Percentiles rank a stretch among this genome's conserved stretches.
Evolutionary conservation across 805 yeast genomes (phyloP).

Genomic region (Candida maltosa): DNA sequence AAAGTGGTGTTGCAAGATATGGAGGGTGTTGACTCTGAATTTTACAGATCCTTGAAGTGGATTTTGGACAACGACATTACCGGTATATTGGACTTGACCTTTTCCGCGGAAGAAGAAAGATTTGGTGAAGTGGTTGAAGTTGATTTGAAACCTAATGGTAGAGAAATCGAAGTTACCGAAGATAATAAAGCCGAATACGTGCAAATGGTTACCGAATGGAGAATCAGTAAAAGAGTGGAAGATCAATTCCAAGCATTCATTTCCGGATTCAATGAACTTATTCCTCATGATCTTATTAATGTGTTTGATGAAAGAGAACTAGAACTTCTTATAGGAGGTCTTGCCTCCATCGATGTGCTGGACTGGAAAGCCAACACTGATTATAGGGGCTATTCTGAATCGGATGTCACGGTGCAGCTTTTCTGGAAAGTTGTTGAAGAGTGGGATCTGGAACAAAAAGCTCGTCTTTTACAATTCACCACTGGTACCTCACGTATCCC

Average conservation of each 20-base stretch:
- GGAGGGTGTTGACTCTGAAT: constrained; percentile 98
- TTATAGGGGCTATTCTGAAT: constrained; percentile 95
- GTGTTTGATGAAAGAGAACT: constrained; percentile 97
- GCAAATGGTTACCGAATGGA: constrained; percentile 94
- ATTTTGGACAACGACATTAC: constrained; percentile 92
- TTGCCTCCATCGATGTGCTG: constrained; percentile 95
- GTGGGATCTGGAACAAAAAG: constrained; percentile 97
- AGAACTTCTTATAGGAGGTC: constrained; percentile 95
- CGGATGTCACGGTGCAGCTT: constrained; percentile 97
- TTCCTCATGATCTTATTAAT: constrained; percentile 93
- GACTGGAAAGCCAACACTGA: constrained; percentile 99
- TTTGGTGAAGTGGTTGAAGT: constrained; percentile 90
- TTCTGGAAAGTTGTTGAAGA: constrained; percentile 92
- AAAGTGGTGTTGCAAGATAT: constrained; percentile 93
- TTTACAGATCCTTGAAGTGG: constrained; percentile 93
- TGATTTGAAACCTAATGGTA: constrained; percentile 87
- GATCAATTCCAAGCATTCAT: constrained; percentile 95
- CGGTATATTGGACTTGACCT: constrained; percentile 76
- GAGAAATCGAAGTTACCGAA: constrained; percentile 86
- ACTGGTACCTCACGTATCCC: constrained; percentile 99
- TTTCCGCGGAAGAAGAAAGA: constrained; percentile 86
- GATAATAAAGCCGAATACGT: constrained; percentile 95
- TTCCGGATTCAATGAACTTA: constrained; percentile 95
- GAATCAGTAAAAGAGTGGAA: constrained; percentile 86
- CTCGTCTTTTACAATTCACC: constrained; percentile 91